Evolutionary conservation across 2,329 filamentous ascomycete genomes (phyloP).

Genomic region (Pleurostoma richardsiae): DNA sequence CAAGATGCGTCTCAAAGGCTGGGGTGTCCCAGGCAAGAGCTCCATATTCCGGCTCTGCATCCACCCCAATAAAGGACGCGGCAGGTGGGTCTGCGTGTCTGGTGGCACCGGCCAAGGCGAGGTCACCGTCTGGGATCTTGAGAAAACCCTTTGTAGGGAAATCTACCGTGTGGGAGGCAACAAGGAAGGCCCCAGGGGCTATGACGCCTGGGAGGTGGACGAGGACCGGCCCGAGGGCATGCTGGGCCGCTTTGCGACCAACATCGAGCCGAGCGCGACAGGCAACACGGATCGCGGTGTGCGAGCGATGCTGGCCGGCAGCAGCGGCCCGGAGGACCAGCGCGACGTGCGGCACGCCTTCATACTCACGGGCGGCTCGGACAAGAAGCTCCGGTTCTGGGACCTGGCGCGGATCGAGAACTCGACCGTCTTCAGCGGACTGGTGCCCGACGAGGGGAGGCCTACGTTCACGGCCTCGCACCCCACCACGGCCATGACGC

Average conservation of each 20-base stretch:
- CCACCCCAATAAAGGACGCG: constrained; percentile 72
- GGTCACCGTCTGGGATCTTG: constrained; percentile 91
- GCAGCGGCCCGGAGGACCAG: constrained; percentile 64
- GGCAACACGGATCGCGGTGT: constrained; percentile 61
- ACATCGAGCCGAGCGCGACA: constrained; percentile 56
- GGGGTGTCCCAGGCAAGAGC: constrained; percentile 78
- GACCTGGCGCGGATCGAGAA: constrained; percentile 74
- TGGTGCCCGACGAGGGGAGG: constrained; percentile 63
- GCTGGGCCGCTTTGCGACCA: constrained; percentile 77
- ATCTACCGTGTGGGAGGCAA: constrained; percentile 70
- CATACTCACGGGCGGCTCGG: constrained; percentile 80
- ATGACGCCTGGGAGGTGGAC: constrained; percentile 84
- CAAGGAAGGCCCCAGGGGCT: constrained; percentile 58
- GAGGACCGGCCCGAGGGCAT: constrained; percentile 84
- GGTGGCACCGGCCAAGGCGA: constrained; percentile 85
- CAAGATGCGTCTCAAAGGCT: constrained; percentile 77
- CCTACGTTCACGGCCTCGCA: constrained; percentile 67
- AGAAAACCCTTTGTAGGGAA: constrained; percentile 83
- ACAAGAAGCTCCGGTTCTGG: constrained; percentile 93
- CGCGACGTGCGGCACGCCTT: constrained; percentile 74
- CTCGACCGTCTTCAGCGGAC: constrained; percentile 75
- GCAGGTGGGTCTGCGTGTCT: constrained; percentile 81
- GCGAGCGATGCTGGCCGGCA: constrained; percentile 68
- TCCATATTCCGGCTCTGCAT: constrained; percentile 75
- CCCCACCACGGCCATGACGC: constrained; percentile 55